phyloP scores from a whole-genome alignment of 129 eudicot species.

The Helianthus tuberosus region DNA sequence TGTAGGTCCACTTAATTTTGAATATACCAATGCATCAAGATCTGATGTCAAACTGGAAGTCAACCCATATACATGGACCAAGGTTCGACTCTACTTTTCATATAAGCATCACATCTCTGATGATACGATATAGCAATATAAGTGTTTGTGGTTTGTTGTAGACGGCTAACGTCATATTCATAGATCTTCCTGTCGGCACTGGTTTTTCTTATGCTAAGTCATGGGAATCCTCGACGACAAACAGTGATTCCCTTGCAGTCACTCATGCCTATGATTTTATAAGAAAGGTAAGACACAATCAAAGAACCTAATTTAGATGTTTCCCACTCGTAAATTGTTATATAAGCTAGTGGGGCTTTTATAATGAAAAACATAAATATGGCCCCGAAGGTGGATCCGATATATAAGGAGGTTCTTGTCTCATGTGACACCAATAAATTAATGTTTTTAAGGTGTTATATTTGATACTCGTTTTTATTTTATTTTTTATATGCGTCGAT shows the following conservation, averaged over 20 bases:
- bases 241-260: conserved; percentile 26
- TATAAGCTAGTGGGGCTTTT: no score
- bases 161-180: conserved; percentile 35
- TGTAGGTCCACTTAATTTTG: conserved; percentile 33
- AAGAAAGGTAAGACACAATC: conserved; percentile 20
- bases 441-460: no score
- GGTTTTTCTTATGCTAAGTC: conserved; percentile 39
- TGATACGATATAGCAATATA: neutral
- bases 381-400: no score
- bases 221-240: conserved; percentile 9
- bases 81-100: conserved; percentile 12
- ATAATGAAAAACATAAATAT: no score
- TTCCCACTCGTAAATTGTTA: no score
- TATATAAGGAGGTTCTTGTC: no score
- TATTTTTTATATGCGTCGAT: no score
- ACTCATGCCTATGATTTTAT: conserved; percentile 31
- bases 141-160: conserved; percentile 11
- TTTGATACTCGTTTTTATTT: no score
- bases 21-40: conserved; percentile 21
- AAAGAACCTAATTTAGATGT: no score
- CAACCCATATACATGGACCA: conserved; percentile 46
- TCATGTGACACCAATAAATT: no score
- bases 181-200: conserved; percentile 41
- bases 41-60: conserved; percentile 32
- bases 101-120: no score